Evolutionary conservation across 805 yeast species (phyloP).

Genomic region (Grigorovia transvaalensis): DNA sequence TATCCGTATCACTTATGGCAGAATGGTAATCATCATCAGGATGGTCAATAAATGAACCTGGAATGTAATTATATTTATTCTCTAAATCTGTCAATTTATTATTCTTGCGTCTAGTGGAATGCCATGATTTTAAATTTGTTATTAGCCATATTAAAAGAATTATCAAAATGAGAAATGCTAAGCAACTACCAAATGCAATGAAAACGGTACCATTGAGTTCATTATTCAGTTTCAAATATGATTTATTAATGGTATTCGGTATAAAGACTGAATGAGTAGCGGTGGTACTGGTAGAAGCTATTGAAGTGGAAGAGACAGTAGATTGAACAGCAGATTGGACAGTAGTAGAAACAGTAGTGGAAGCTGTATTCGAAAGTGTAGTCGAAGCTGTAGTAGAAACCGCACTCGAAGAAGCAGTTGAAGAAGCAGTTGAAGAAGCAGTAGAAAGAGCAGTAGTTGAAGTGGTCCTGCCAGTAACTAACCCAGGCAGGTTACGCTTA

Average conservation of each 20-base stretch:
- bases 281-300: not conserved
- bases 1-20: not conserved
- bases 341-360: not conserved
- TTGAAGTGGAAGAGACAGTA: not conserved
- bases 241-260: slow-evolving; percentile 41
- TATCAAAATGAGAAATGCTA: slow-evolving; percentile 40
- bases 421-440: not conserved
- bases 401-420: not conserved
- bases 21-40: not conserved
- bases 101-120: slow-evolving; percentile 14
- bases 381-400: not conserved
- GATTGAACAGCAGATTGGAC: no score
- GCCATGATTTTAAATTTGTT: slow-evolving; percentile 18
- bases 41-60: not conserved
- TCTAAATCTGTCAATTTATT: not conserved
- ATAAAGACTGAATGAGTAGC: slow-evolving; percentile 10
- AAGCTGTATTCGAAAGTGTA: not conserved
- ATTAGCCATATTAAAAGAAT: slow-evolving; percentile 17
- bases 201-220: slow-evolving; percentile 62
- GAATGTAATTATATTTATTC: slow-evolving; percentile 2
- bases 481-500: not conserved
- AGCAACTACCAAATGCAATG: slow-evolving; percentile 61
- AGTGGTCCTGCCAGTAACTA: not conserved
- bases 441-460: not conserved
- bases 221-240: slow-evolving; percentile 32